Percentiles rank a stretch among this genome's conserved stretches.
Conservation (phyloP, 2,329 filamentous ascomycete genomes). For the Fusarium globosum region DNA sequence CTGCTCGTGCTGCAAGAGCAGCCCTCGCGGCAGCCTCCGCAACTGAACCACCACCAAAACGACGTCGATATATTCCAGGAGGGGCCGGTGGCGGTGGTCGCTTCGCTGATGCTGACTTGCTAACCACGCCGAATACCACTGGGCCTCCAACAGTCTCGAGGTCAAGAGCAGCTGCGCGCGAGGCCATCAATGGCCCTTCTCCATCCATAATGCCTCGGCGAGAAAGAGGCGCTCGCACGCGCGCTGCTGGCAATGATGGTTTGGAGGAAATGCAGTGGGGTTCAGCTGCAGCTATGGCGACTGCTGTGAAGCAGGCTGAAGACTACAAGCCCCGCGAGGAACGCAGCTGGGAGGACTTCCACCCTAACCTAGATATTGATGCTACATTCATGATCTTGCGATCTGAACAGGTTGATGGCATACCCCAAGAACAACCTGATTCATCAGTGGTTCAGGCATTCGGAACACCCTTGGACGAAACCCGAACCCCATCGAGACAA, state of each 20-base stretch:
- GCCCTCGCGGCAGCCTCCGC: constrained; percentile 48
- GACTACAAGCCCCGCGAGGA: constrained; percentile 98
- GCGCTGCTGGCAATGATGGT: constrained; percentile 63
- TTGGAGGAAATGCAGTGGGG: constrained; percentile 78
- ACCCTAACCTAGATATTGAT: constrained; percentile 93
- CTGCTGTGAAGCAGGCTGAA: constrained; percentile 88
- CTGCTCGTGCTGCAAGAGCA: constrained; percentile 54
- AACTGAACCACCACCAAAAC: constrained; percentile 75
- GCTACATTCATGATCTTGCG: constrained; percentile 80
- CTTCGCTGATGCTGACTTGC: constrained; percentile 79
- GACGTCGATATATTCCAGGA: constrained; percentile 83
- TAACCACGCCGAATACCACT: constrained; percentile 63
- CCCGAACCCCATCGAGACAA: constrained; percentile 60
- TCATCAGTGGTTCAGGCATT: constrained; percentile 50
- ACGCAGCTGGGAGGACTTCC: constrained; percentile 97
- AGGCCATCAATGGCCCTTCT: constrained; percentile 52
- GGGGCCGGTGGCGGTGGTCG: constrained; percentile 87
- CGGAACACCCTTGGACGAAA: constrained; percentile 52
- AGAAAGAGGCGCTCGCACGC: constrained; percentile 67
- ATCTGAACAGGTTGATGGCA: constrained; percentile 86
- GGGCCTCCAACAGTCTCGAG: constrained; percentile 60
- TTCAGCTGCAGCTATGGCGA: constrained; percentile 88
- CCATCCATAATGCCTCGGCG: constrained; percentile 63
- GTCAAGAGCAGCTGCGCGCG: constrained; percentile 61
- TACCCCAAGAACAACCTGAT: constrained; percentile 56